A percentile compares a stretch with the other conserved stretches of the same genome.
phyloP scores from a whole-genome alignment of 2,329 filamentous ascomycete species.

The Fusarium begoniae region DNA sequence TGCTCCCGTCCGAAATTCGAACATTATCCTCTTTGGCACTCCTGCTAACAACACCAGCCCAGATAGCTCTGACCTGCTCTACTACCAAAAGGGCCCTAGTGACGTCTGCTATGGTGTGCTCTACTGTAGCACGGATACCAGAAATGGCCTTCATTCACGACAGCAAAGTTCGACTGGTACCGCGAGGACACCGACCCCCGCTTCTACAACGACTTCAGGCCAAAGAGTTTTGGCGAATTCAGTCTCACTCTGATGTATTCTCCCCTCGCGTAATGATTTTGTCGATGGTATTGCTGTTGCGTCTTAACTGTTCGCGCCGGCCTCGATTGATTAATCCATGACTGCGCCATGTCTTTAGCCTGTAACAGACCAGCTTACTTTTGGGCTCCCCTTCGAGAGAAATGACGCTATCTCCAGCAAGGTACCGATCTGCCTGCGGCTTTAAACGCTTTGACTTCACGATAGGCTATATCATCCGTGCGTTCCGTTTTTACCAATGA shows the following conservation, averaged over 20 bases:
- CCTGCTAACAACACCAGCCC: not conserved
- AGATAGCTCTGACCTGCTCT: not conserved
- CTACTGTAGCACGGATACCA: too few relatives aligned
- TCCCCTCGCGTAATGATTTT: fast-evolving
- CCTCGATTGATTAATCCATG: not conserved
- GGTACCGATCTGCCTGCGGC: not conserved
- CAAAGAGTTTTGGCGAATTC: too few relatives aligned
- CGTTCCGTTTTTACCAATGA: not conserved
- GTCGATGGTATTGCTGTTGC: fast-evolving
- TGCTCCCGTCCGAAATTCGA: not conserved
- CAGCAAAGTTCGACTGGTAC: too few relatives aligned
- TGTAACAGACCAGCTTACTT: fast-evolving
- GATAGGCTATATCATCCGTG: not conserved
- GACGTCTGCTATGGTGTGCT: too few relatives aligned
- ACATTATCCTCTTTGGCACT: not conserved
- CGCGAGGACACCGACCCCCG: too few relatives aligned
- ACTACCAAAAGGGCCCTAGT: not conserved
- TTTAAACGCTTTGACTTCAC: not conserved
- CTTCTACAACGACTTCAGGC: too few relatives aligned
- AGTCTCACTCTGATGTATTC: not conserved
- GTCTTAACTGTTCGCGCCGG: fast-evolving
- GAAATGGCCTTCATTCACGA: too few relatives aligned
- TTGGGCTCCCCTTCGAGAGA: not conserved
- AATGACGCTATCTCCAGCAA: not conserved
- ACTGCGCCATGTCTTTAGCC: not conserved